These are phyloP conservation scores for Russula foetens DNA, from an alignment of 768 basidiomycete species.

Conservation along the genomic window DNA sequence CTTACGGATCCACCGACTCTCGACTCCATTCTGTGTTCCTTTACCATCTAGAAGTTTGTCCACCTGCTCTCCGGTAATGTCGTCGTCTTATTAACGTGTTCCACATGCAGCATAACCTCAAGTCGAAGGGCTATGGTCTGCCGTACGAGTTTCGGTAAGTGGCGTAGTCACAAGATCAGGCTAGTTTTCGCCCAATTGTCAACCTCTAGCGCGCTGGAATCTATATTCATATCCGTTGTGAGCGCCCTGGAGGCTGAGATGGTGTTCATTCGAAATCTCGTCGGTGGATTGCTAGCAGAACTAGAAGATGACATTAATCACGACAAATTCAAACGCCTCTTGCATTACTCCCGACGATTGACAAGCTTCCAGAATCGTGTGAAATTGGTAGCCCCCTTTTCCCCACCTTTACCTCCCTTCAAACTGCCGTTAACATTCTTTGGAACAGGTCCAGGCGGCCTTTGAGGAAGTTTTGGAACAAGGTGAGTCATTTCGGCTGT, in stretches of 20 bases:
- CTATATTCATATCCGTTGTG: constrained; percentile 83
- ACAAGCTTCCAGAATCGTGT: constrained; percentile 89
- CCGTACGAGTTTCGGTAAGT: constrained; percentile 85
- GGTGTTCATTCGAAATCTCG: constrained; percentile 86
- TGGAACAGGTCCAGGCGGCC: constrained; percentile 69
- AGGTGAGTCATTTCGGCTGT: constrained; percentile 37
- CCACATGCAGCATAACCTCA: constrained; percentile 65
- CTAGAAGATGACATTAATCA: constrained; percentile 94
- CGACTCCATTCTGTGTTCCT: constrained; percentile 80
- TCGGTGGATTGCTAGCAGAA: constrained; percentile 84
- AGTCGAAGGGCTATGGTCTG: constrained; percentile 53
- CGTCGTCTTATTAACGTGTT: background rate
- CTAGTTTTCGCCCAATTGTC: constrained; percentile 12
- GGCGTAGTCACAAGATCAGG: constrained; percentile 18
- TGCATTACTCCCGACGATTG: constrained; percentile 87
- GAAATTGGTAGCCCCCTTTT: constrained; percentile 45
- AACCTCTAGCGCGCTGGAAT: constrained; percentile 75
- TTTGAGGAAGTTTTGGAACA: constrained; percentile 88
- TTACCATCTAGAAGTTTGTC: constrained; percentile 72
- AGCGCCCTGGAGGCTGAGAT: constrained; percentile 94
- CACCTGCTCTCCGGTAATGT: constrained; percentile 15
- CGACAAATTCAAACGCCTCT: constrained; percentile 83
- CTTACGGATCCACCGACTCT: constrained; percentile 82
- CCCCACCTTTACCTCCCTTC: background rate
- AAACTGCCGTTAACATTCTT: background rate